Percentiles rank a stretch among this genome's conserved stretches.
Evolutionary conservation across 192 early-diverging fungal genomes (phyloP).

Genomic region (Gonapodya sp.): DNA sequence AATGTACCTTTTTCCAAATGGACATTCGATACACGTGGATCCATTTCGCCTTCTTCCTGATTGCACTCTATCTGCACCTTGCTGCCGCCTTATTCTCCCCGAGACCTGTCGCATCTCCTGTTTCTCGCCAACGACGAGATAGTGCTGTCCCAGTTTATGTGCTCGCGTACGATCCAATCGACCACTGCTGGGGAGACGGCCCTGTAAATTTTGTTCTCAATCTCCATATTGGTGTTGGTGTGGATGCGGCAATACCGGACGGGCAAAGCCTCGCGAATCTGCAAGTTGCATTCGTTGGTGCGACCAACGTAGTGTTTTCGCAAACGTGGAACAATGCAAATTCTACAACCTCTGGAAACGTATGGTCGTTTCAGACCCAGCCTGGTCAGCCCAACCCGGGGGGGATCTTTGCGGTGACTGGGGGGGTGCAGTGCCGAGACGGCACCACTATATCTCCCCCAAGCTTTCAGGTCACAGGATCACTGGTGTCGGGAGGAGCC

Average conservation of each 20-base stretch:
- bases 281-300: neutral
- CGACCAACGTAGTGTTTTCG: neutral
- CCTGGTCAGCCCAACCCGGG: neutral
- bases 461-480: neutral
- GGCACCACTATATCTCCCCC: neutral
- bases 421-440: neutral
- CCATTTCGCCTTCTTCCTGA: no score
- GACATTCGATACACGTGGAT: no score
- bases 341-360: neutral
- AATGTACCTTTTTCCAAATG: no score
- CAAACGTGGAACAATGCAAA: neutral
- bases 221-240: neutral
- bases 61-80: no score
- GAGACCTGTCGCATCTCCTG: no score
- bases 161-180: neutral
- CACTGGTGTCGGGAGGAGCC: neutral
- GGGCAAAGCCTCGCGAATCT: neutral
- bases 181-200: neutral
- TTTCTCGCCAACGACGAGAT: no score
- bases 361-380: neutral
- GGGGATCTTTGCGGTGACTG: neutral
- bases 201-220: neutral
- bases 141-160: no score
- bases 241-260: neutral
- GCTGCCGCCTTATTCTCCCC: no score